Evolutionary conservation across 2,329 filamentous ascomycete genomes (phyloP).

Genomic region (Aspergillus terreus): DNA sequence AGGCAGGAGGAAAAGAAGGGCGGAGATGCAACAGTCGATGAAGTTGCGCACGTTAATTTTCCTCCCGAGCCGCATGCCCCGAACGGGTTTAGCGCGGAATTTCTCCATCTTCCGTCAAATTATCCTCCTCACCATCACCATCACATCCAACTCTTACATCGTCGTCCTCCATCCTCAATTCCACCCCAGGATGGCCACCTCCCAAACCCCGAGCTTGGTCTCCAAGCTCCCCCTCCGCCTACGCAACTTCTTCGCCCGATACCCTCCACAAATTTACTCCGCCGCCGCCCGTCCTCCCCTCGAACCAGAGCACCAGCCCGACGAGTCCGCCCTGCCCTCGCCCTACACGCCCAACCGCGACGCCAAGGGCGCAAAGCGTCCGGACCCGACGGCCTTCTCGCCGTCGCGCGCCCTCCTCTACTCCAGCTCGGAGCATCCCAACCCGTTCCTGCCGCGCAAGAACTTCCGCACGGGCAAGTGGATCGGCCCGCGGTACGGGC

Average conservation of each 20-base stretch:
- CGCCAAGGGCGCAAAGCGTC: conserved; percentile 37
- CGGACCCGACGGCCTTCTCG: conserved; percentile 29
- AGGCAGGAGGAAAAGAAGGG: conserved; percentile 1
- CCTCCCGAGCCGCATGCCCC: conserved; percentile 12
- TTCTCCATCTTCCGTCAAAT: conserved; percentile 6
- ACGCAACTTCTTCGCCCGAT: conserved; percentile 82
- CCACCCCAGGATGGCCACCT: conserved; percentile 14
- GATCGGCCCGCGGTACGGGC: conserved; percentile 77
- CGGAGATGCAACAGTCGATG: not conserved
- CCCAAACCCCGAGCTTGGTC: conserved; percentile 18
- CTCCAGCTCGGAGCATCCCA: conserved; percentile 51
- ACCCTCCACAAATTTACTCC: conserved; percentile 64
- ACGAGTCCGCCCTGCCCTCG: conserved; percentile 26
- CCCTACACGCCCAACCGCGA: conserved; percentile 41
- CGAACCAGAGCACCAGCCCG: conserved; percentile 9
- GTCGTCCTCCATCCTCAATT: not conserved
- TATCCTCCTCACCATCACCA: not conserved
- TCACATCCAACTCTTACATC: not conserved
- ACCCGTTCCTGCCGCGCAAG: conserved; percentile 79
- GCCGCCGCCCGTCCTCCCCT: conserved; percentile 28
- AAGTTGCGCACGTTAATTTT: conserved; percentile 8
- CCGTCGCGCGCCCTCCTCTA: conserved; percentile 31
- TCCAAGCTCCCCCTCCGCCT: conserved; percentile 66
- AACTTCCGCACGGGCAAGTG: conserved; percentile 76
- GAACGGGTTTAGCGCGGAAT: conserved; percentile 22